Evolutionary conservation across 106 monocot genomes (phyloP), one percentile per base, ranked within the genome.

Genomic region (Triglochin maritima): DNA sequence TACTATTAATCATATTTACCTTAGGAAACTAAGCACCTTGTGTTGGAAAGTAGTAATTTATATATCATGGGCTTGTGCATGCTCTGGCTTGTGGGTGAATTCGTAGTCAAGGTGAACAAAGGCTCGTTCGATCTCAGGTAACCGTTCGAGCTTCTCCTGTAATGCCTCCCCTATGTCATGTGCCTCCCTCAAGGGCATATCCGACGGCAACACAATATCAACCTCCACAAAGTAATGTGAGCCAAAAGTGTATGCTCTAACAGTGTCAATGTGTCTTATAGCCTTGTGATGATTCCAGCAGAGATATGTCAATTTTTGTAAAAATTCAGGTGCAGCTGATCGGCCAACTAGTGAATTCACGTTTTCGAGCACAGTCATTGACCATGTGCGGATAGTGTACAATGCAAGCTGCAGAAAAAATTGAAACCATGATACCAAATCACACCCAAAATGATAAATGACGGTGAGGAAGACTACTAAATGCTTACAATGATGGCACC

Each of bases 141-240:
- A 56, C 5, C 41, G 73, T 73, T 98, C 96, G 11, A 98, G 88
- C 72, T 98, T 98, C 80, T 91, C 91, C 46, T 98, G 96, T 65
- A 98, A 72, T 6, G 96, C 81, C 70, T 98, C 96, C 4, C 96
- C 96, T 9, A 98, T 91, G 71, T 92, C 96, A 47, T 98, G 96
- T 3, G 96, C 96, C 69, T 98, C 91, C 50, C 83, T 78, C n/a
- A 98, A 78, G 4, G 79, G 84, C 96, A 92, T 98, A 53, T 82
- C 86, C 1, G 85, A 77, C 7, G 96, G 91, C 78, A 98, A 55
- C 5, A 98, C 96, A 12, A 98, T 86, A 74, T 98, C 96, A 57
- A 98, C 96, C 68, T 98, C 96, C 0, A 98, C 96, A 52, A 98
- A 98, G 72, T 86, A 98, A 65, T 91, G 88, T 2, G 96, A 98